Conservation (phyloP, 495 filamentous ascomycete species). For the Neurospora tetraspora region DNA sequence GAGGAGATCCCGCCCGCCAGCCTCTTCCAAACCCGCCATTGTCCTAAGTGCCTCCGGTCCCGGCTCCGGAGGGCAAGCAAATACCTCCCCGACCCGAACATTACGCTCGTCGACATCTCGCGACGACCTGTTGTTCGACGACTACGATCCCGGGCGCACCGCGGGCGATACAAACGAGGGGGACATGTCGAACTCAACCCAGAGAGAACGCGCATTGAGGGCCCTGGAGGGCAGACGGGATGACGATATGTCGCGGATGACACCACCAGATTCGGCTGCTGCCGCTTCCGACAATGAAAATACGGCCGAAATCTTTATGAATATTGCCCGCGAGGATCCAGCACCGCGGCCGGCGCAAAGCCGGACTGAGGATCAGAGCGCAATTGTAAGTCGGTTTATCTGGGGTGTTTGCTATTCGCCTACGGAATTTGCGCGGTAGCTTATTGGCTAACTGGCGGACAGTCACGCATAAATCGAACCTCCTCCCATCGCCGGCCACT, state of each 20-base stretch:
- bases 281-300: slow-evolving; percentile 35
- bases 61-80: slow-evolving; percentile 20
- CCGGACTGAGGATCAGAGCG: slow-evolving; percentile 25
- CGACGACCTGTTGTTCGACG: slow-evolving; percentile 39
- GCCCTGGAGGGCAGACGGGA: slow-evolving; percentile 36
- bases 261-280: slow-evolving; percentile 30
- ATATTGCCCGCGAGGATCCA: slow-evolving; percentile 40
- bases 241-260: slow-evolving; percentile 29
- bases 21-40: slow-evolving; percentile 23
- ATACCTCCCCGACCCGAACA: slow-evolving; percentile 37
- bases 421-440: neutral
- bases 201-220: slow-evolving; percentile 39
- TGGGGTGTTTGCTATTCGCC: neutral
- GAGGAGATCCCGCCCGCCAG: slow-evolving; percentile 31
- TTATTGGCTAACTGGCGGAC: slow-evolving; percentile 5
- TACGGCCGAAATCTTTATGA: slow-evolving; percentile 44
- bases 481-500: slow-evolving; percentile 33
- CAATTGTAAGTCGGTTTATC: slow-evolving; percentile 28
- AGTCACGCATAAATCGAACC: slow-evolving; percentile 32
- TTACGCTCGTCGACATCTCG: slow-evolving; percentile 42
- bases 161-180: slow-evolving; percentile 28
- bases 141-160: slow-evolving; percentile 28
- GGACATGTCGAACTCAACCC: slow-evolving; percentile 28
- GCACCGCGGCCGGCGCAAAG: slow-evolving; percentile 17
- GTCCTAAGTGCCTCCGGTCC: neutral